Base-by-base conservation (phyloP, 2,329 filamentous ascomycete genomes). In the Aspergillus persii region DNA sequence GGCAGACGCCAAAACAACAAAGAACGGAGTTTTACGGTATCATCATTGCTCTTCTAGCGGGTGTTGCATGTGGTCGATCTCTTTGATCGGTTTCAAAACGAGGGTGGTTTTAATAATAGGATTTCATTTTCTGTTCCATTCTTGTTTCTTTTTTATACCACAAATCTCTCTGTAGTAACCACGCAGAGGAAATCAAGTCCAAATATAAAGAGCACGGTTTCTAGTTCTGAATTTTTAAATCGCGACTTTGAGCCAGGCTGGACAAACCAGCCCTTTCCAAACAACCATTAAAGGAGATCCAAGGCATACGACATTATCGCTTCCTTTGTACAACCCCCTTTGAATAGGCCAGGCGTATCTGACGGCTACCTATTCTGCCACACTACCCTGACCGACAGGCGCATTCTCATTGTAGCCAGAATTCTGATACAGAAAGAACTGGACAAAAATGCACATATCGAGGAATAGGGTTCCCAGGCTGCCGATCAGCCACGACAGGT, bases 401-500 rank as follows among this genome's bases (percentile, higher is more conserved):
- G 15, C 4, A 49, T 27, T 29, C 46, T 49, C 46, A 8, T 1
- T 49, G 18, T 26, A 49, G 15, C 46, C 46, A 26, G 23, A 26
- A 49, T 77, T 76, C 49, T 81, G 83, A 74, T 98, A 98, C 70
- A 96, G 74, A 73, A 96, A 97, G 72, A 96, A 97, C 76, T 98
- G 94, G 9, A 86, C 85, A 75, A 97, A 97, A 3, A 98, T 95
- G 30, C 84, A 86, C 72, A 93, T 81, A 76, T 98, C 95, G 64
- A 98, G 78, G 57, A 95, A 77, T 57, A 98, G 78, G 2, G 94
- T 97, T 1, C 96, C 92, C 52, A 95, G 81, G 72, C 93, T 96
- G 1, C 95, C 95, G 3, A 92, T 81, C 60, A 99, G 71, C 95
- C 95, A 99, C 65, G 89, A 93, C 31, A 92, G 78, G 74, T 98